Conservation (phyloP, 306 rosid species). For the Lathyrus sativus region DNA sequence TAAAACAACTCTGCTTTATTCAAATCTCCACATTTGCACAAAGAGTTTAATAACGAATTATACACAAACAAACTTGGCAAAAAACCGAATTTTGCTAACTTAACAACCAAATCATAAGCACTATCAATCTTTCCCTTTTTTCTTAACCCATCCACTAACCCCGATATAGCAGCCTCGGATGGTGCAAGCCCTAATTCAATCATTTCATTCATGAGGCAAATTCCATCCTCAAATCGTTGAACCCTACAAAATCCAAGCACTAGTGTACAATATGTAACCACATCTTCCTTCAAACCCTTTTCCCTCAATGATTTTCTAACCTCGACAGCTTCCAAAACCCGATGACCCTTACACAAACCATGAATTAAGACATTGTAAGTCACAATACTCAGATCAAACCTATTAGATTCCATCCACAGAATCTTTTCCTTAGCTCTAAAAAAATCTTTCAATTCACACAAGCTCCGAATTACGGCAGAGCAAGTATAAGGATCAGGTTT, state of each 20-base stretch:
- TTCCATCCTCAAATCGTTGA: conserved; percentile 57
- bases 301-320: conserved; percentile 54
- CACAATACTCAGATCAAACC: conserved; percentile 56
- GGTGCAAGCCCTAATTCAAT: conserved; percentile 64
- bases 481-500: conserved; percentile 67
- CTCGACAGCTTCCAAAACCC: conserved; percentile 68
- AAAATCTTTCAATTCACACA: conserved; percentile 80
- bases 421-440: conserved; percentile 65
- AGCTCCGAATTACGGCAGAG: conserved; percentile 59
- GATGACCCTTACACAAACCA: conserved; percentile 73
- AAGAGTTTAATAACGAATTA: conserved; percentile 70
- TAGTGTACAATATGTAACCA: conserved; percentile 71
- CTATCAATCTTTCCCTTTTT: conserved; percentile 55
- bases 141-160: conserved; percentile 72
- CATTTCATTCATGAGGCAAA: conserved; percentile 71
- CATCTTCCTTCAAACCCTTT: conserved; percentile 77
- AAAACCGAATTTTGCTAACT: conserved; percentile 59
- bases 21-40: conserved; percentile 72
- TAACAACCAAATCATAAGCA: conserved; percentile 67
- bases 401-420: conserved; percentile 53
- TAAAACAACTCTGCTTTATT: conserved; percentile 73
- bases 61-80: conserved; percentile 68
- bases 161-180: conserved; percentile 69
- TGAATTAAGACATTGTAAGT: conserved; percentile 77
- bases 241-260: conserved; percentile 74